Conservation (phyloP, 306 rosid genomes). For the Benincasa hispida region DNA sequence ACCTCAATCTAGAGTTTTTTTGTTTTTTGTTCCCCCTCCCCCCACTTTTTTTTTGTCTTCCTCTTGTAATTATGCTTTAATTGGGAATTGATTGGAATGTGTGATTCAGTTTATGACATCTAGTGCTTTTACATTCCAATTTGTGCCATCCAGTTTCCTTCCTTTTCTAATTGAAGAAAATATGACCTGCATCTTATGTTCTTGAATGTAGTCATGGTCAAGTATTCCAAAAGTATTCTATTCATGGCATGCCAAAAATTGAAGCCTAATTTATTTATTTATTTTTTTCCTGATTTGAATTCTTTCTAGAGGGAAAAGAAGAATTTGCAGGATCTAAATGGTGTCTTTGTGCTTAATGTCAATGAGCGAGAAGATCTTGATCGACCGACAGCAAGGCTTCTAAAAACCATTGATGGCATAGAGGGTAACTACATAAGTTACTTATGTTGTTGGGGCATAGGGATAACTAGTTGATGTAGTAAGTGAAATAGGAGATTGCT, state of each 20-base stretch:
- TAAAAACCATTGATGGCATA: constrained; percentile 50
- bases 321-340: constrained; percentile 65
- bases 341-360: constrained; percentile 60
- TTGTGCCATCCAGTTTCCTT: not conserved
- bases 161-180: not conserved
- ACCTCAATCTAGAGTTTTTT: not conserved
- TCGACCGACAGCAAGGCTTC: constrained; percentile 79
- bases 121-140: not conserved
- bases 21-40: not conserved
- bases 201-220: not conserved
- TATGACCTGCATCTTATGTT: not conserved
- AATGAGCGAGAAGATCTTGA: constrained; percentile 68
- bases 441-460: not conserved
- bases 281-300: not conserved
- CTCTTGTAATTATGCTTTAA: not conserved
- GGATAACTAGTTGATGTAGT: not conserved
- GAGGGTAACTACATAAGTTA: constrained; percentile 36
- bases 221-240: not conserved
- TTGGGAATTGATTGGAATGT: not conserved
- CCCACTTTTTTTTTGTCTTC: not conserved
- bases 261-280: not conserved
- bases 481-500: not conserved
- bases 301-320: constrained; percentile 63
- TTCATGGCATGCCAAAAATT: not conserved
- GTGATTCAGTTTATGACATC: not conserved